These are phyloP conservation scores for Fomitopsis pulvina DNA, from an alignment of 768 basidiomycete genomes.

Conservation along the genomic window DNA sequence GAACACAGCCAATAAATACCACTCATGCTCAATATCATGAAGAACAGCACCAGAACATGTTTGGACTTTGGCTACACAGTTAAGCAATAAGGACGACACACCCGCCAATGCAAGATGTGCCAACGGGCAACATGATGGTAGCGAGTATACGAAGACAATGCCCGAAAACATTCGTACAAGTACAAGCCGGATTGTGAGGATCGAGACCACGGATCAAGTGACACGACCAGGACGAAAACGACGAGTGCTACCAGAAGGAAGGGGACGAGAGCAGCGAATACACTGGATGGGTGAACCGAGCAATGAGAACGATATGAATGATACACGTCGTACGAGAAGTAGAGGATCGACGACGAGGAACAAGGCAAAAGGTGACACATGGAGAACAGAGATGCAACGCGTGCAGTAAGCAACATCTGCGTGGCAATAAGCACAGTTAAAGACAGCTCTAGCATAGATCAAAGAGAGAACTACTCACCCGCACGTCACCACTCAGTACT, in stretches of 20 bases:
- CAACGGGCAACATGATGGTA: too few relatives aligned
- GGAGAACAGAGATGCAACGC: too few relatives aligned
- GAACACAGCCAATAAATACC: too few relatives aligned
- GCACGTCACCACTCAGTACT: not conserved
- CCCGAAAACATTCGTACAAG: constrained; percentile 28
- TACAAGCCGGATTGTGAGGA: constrained; percentile 38
- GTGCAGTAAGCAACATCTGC: too few relatives aligned
- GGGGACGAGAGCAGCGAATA: constrained; percentile 30
- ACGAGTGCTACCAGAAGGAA: constrained; percentile 32
- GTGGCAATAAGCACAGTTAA: constrained; percentile 1
- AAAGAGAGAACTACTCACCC: constrained; percentile 15
- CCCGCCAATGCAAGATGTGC: too few relatives aligned
- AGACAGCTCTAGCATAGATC: constrained; percentile 1
- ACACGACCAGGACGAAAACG: constrained; percentile 32
- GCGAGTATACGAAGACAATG: constrained; percentile 8
- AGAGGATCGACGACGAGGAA: not conserved
- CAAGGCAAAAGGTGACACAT: too few relatives aligned
- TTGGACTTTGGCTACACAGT: constrained; percentile 18
- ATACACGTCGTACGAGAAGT: constrained; percentile 5
- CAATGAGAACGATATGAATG: constrained; percentile 11
- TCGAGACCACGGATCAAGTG: constrained; percentile 26
- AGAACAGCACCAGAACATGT: too few relatives aligned
- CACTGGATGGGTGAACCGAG: constrained; percentile 30
- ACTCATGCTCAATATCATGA: too few relatives aligned
- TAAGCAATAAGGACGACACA: constrained; percentile 19